Base-by-base conservation (phyloP, 2,329 filamentous ascomycete species). In the Coleophoma eucalyptorum region DNA sequence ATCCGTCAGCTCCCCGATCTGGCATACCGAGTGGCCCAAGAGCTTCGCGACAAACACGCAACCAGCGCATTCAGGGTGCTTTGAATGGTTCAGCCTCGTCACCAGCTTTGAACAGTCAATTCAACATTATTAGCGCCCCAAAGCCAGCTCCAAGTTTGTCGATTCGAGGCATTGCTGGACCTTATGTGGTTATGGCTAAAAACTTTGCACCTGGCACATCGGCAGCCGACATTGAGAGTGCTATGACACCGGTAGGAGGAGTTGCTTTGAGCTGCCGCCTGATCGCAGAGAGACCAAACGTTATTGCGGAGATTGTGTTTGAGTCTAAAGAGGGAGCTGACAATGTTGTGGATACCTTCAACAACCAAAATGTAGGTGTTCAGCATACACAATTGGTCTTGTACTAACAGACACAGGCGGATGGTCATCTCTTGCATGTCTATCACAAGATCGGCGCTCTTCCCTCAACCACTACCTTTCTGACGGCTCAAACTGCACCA, bases 121-220 rank as follows among this genome's bases (percentile, higher is more conserved):
- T 61, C 58, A 66, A 62, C 54, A 62, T 67, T 46, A 57, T 67
- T 53, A 67, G 65, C 47, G 65, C 61, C 49, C 62, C 64, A 16
- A 66, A 65, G 46, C 56, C 65, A 44, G 57, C 68, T 33, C 63
- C 63, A 53, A 83, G 85, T 18, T 78, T 93, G 43, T 84, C 78
- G 34, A 92, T 94, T 57, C 77, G 83, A 48, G 89, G 89, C n/a
- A 72, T 86, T 8, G 84, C 84, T 1, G 86, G 87, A 0, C 87
- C 87, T 1, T 89, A 81, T 60, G 79, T 81, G 16, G 80, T 94
- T 20, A 79, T 90, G 65, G 88, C 86, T 3, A 86, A 89, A 68
- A 94, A 94, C 73, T 90, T 94, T 65, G 89, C 89, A 12, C 82
- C 82, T 2, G 89, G 89, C 35, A 94, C 89, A 1, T 91, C 89